Evolutionary conservation across 345 rosid genomes (phyloP).

Genomic region (Bruguiera gymnorhiza): DNA sequence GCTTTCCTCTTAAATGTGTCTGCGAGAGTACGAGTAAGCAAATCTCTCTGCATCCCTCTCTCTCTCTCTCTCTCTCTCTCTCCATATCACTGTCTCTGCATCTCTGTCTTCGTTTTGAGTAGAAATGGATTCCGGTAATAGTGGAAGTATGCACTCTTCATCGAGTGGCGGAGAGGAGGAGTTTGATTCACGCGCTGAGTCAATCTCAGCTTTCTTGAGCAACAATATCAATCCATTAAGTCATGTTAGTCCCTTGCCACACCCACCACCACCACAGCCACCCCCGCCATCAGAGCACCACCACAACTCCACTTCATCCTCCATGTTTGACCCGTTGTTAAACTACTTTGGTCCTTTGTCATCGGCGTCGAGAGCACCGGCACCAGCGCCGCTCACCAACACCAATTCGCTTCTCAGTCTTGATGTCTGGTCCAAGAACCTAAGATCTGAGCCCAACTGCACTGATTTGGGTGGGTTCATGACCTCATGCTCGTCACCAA

Average conservation of each 20-base stretch:
- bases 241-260: constrained; percentile 23
- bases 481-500: constrained; percentile 40
- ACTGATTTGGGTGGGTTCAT: constrained; percentile 48
- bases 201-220: constrained; percentile 49
- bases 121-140: constrained; percentile 73
- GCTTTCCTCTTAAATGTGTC: constrained; percentile 25
- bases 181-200: constrained; percentile 68
- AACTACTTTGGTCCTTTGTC: constrained; percentile 54
- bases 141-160: constrained; percentile 80
- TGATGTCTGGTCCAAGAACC: constrained; percentile 52
- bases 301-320: constrained; percentile 28
- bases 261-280: constrained; percentile 33
- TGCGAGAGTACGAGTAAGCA: constrained; percentile 11
- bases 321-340: constrained; percentile 49
- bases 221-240: constrained; percentile 10
- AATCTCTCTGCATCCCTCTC: constrained; percentile 8
- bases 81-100: constrained; percentile 20
- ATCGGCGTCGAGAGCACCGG: constrained; percentile 24
- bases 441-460: constrained; percentile 49
- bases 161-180: constrained; percentile 68
- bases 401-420: constrained; percentile 42
- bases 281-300: constrained; percentile 32
- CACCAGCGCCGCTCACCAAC: constrained; percentile 17
- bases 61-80: constrained; percentile 10
- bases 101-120: neutral